Percentiles rank a stretch among this genome's conserved stretches.
Evolutionary conservation across 139 green algal species (phyloP).

Genomic region (Volvox africanus): DNA sequence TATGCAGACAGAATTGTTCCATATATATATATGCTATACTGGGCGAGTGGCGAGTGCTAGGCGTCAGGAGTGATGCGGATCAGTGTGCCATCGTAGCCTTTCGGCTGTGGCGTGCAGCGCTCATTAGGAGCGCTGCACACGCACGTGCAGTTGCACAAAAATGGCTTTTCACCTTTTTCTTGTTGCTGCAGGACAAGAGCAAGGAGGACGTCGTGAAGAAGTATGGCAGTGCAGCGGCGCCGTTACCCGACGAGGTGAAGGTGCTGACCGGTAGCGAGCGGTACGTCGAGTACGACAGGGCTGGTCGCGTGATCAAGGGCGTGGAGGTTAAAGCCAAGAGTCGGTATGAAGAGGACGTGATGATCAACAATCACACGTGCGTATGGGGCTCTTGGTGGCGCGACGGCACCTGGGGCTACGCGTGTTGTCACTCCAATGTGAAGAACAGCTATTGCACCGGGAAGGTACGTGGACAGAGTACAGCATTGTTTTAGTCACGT

Average conservation of each 20-base stretch:
- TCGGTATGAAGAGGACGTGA: slow-evolving; percentile 97
- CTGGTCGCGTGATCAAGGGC: slow-evolving; percentile 79
- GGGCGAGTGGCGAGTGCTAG: too few species aligned
- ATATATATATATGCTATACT: too few species aligned
- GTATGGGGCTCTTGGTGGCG: slow-evolving; percentile 97
- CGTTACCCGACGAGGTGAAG: slow-evolving; percentile 70
- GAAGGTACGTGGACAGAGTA: slow-evolving; percentile 49
- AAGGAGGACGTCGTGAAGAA: slow-evolving; percentile 83
- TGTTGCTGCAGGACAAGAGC: slow-evolving; percentile 42
- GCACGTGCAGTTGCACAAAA: too few species aligned
- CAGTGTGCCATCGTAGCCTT: too few species aligned
- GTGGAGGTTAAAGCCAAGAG: slow-evolving; percentile 65
- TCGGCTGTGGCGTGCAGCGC: too few species aligned
- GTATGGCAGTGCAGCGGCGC: slow-evolving; percentile 89
- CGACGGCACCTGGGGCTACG: slow-evolving; percentile 94
- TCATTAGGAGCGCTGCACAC: too few species aligned
- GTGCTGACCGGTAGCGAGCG: slow-evolving; percentile 86
- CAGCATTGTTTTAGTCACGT: too few species aligned
- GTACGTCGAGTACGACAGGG: slow-evolving; percentile 97
- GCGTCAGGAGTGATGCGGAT: too few species aligned
- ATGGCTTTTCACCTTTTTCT: too few species aligned
- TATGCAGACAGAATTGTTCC: too few species aligned
- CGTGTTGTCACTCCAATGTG: slow-evolving; percentile 89
- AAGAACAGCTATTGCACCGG: slow-evolving; percentile 97
- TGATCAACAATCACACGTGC: slow-evolving; percentile 94